A percentile compares a stretch with the other conserved stretches of the same genome.
Conservation (phyloP, 352 stramenopile species). For the Pythium volutum region DNA sequence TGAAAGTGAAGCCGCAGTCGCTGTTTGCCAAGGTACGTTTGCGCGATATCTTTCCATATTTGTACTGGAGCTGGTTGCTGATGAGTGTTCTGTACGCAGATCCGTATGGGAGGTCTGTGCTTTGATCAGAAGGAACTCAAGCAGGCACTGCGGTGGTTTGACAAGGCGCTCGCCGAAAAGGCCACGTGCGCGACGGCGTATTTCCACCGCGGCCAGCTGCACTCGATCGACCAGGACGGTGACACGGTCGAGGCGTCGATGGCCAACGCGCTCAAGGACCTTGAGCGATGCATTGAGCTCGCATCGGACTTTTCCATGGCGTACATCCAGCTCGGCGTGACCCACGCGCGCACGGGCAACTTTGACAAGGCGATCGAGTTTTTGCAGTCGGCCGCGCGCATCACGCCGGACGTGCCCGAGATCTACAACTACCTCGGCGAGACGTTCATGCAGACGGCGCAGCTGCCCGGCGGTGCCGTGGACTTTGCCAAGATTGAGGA, state of each 20-base stretch:
- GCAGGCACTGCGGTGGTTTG: conserved; percentile 71
- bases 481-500: conserved; percentile 59
- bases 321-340: conserved; percentile 81
- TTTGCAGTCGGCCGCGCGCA: conserved; percentile 51
- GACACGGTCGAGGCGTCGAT: conserved; percentile 52
- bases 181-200: conserved; percentile 65
- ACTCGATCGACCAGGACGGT: conserved; percentile 72
- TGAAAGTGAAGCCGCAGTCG: conserved; percentile 61
- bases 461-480: conserved; percentile 44
- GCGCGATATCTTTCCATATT: not conserved
- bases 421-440: conserved; percentile 88
- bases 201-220: conserved; percentile 80
- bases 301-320: conserved; percentile 77
- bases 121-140: conserved; percentile 82
- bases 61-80: not conserved
- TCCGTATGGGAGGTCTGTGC: conserved; percentile 75
- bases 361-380: conserved; percentile 72
- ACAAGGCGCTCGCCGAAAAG: conserved; percentile 68
- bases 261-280: conserved; percentile 50
- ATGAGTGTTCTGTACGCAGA: conserved; percentile 23
- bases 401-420: conserved; percentile 72
- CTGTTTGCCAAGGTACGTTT: conserved; percentile 64
- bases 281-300: conserved; percentile 69
- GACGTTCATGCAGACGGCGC: conserved; percentile 84
- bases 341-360: conserved; percentile 65